These are phyloP conservation scores for Solanum habrochaites DNA, from an alignment of 257 asterid species.

Conservation along the genomic window DNA sequence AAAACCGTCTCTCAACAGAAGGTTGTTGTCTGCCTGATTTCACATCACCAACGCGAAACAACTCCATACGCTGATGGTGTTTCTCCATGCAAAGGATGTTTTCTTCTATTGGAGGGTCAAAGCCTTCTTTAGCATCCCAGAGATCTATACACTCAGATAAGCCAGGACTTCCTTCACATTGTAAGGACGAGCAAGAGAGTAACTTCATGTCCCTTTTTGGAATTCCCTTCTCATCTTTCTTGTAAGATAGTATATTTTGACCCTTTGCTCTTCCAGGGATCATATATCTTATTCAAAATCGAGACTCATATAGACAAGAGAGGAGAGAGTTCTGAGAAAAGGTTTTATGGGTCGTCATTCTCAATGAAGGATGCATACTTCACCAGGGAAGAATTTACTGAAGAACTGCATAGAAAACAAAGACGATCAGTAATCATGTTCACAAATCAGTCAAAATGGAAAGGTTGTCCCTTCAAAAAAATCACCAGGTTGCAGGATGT, in stretches of 20 bases:
- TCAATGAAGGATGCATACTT: constrained; percentile 21
- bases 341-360: constrained; percentile 15
- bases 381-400: constrained; percentile 18
- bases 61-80: constrained; percentile 39
- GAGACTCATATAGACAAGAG: constrained; percentile 70
- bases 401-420: constrained; percentile 22
- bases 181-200: constrained; percentile 5
- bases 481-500: constrained; percentile 52
- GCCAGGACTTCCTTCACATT: constrained; percentile 17
- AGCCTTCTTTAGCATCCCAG: constrained; percentile 54
- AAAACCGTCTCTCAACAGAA: constrained; percentile 17
- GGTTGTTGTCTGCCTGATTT: constrained; percentile 21
- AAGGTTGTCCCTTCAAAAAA: not conserved
- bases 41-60: constrained; percentile 31
- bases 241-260: constrained; percentile 8
- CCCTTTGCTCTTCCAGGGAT: constrained; percentile 20
- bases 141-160: constrained; percentile 18
- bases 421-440: not conserved
- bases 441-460: not conserved
- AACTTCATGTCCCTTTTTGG: not conserved
- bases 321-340: constrained; percentile 38
- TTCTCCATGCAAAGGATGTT: constrained; percentile 50
- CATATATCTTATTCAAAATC: constrained; percentile 17
- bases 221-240: constrained; percentile 12
- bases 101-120: constrained; percentile 63